Conservation (phyloP, 495 filamentous ascomycete species). For the Penicillium cosmopolitanum region DNA sequence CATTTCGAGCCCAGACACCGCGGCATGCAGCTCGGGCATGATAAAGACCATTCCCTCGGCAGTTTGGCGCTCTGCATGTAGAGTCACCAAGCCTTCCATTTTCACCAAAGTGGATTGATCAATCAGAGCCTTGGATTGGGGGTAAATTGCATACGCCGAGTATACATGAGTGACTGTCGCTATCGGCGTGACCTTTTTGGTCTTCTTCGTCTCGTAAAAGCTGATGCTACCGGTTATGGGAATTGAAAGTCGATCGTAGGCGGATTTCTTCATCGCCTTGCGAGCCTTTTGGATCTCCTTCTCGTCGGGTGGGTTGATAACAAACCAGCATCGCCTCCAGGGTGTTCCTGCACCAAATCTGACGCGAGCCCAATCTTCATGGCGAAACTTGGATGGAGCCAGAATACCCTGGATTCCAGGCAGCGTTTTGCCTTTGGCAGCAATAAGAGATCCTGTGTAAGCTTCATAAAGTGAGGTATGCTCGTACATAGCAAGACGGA, state of each 20-base stretch:
- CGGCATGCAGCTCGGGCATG: slow-evolving; percentile 93
- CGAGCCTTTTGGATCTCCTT: slow-evolving; percentile 84
- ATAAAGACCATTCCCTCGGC: slow-evolving; percentile 95
- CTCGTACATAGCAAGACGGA: slow-evolving; percentile 93
- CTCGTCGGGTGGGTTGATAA: slow-evolving; percentile 87
- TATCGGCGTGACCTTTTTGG: slow-evolving; percentile 87
- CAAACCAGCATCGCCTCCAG: slow-evolving; percentile 96
- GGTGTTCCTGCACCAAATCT: slow-evolving; percentile 95
- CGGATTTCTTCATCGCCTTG: slow-evolving; percentile 84
- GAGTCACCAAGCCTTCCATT: slow-evolving; percentile 86
- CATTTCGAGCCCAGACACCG: slow-evolving; percentile 92
- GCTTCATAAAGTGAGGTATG: slow-evolving; percentile 92
- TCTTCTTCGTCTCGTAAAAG: slow-evolving; percentile 94
- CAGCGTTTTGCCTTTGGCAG: slow-evolving; percentile 85
- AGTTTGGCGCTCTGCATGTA: slow-evolving; percentile 73
- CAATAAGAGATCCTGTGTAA: slow-evolving; percentile 94
- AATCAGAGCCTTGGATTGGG: slow-evolving; percentile 88
- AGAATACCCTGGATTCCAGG: slow-evolving; percentile 89
- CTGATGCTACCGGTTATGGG: slow-evolving; percentile 84
- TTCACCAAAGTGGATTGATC: slow-evolving; percentile 95
- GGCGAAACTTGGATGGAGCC: slow-evolving; percentile 71
- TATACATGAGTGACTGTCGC: slow-evolving; percentile 90
- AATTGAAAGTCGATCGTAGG: slow-evolving; percentile 72
- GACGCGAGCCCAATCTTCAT: slow-evolving; percentile 94
- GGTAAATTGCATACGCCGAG: slow-evolving; percentile 93